Base-by-base conservation (phyloP, 805 yeast species). In the Candida insectorum region DNA sequence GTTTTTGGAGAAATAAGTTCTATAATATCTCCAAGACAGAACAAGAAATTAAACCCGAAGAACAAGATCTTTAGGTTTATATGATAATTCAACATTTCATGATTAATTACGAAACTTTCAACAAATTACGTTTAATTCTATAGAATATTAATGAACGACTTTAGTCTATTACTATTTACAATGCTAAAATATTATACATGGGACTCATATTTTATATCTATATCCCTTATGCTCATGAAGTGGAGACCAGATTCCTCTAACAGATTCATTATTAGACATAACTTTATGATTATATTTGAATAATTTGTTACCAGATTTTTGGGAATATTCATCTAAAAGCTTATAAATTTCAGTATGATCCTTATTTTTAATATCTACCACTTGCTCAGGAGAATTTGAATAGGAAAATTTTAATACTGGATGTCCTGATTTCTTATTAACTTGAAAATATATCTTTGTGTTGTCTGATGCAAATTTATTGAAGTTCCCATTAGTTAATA, bases 181-280 rank as follows among this genome's bases (percentile, higher is more conserved):
- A n/a, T n/a, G n/a, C n/a, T n/a, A n/a, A n/a, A n/a, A n/a, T n/a
- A n/a, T 6, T 22, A 12, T 12, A 24, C 24, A 18, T 10, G 16
- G 10, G 24, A 15, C 5, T 39, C 51, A 66, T 34, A 66, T 63
- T 39, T 55, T 59, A 43, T 57, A 64, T 49, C 73, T 64, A 41
- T 59, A 44, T n/a, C 47, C 54, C 52, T 64, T 66, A 25, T 57
- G 54, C 31, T 75, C 81, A 54, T 89, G 96, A 68, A 91, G 71
- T 38, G 98, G 98, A 28, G 97, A 88, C 98, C 98, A 93, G 30
- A 93, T 73, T 52, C 98, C 98, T 71, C 98, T 83, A 12, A 91
- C 88, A 36, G 94, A 79, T 34, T 73, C 75, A 56, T 91, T 93
- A 41, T 73, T 61, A 26, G 95, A 81, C 58, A 79, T 75, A 22